phyloP scores from a whole-genome alignment of 805 yeast genomes.

The Spathaspora arborariae region DNA sequence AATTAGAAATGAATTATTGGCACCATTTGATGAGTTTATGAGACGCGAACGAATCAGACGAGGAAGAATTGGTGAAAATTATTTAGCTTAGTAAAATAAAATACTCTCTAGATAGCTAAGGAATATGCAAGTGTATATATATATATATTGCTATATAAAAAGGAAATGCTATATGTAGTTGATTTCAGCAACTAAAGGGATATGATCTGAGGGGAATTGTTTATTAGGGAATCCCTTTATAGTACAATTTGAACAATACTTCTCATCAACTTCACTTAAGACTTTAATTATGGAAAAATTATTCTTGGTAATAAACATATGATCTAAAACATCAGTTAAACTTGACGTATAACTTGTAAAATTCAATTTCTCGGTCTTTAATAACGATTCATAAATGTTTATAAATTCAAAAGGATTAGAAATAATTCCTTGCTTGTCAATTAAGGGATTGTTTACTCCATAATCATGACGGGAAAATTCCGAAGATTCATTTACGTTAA shows the following conservation, averaged over 20 bases:
- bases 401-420: slow-evolving; percentile 14
- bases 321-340: slow-evolving; percentile 52
- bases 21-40: slow-evolving; percentile 25
- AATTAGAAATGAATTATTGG: slow-evolving; percentile 26
- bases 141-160: not conserved
- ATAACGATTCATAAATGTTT: slow-evolving; percentile 16
- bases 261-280: slow-evolving; percentile 47
- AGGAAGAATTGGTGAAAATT: slow-evolving; percentile 43
- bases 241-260: slow-evolving; percentile 19
- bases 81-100: slow-evolving; percentile 14
- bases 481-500: slow-evolving; percentile 7
- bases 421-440: slow-evolving; percentile 8
- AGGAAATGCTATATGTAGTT: slow-evolving; percentile 6
- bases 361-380: slow-evolving; percentile 11
- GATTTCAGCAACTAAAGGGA: slow-evolving; percentile 32
- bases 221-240: slow-evolving; percentile 51
- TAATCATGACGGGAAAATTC: slow-evolving; percentile 14
- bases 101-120: not conserved
- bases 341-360: slow-evolving; percentile 42
- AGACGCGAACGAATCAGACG: slow-evolving; percentile 33
- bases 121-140: not conserved
- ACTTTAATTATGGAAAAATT: slow-evolving; percentile 40
- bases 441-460: slow-evolving; percentile 14
- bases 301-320: slow-evolving; percentile 48
- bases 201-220: slow-evolving; percentile 57